Evolutionary conservation across 352 stramenopile genomes (phyloP).

Genomic region (Phytophthora brassicae): DNA sequence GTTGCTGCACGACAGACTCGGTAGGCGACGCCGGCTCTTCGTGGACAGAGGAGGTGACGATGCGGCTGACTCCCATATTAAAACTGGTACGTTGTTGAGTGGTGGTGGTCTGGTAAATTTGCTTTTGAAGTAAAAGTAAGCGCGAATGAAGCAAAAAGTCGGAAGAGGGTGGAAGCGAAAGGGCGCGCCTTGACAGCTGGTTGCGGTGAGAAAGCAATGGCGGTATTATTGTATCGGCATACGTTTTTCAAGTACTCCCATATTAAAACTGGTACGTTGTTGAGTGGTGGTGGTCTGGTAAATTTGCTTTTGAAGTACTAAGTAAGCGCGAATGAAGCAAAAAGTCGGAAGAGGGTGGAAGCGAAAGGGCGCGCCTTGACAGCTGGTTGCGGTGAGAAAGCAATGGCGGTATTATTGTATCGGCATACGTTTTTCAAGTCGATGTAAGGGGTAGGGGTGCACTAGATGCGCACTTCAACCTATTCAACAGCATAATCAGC

Average conservation of each 20-base stretch:
- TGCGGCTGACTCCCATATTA: slow-evolving; percentile 37
- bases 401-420: too few species aligned
- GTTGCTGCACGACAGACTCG: slow-evolving; percentile 15
- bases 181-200: too few species aligned
- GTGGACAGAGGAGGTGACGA: slow-evolving; percentile 24
- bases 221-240: too few species aligned
- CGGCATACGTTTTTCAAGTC: neutral
- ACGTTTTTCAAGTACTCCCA: slow-evolving; percentile 22
- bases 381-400: too few species aligned
- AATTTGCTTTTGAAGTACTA: slow-evolving; percentile 27
- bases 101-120: slow-evolving; percentile 20
- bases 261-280: slow-evolving; percentile 17
- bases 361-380: slow-evolving; percentile 25
- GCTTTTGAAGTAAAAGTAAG: slow-evolving; percentile 21
- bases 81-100: too few species aligned
- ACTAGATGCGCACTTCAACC: slow-evolving; percentile 20
- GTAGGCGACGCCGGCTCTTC: slow-evolving; percentile 22
- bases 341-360: slow-evolving; percentile 15
- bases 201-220: too few species aligned
- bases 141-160: slow-evolving; percentile 21
- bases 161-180: slow-evolving; percentile 23
- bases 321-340: slow-evolving; percentile 20
- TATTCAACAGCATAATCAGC: too few species aligned
- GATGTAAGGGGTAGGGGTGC: slow-evolving; percentile 2
- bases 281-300: slow-evolving; percentile 16